Percentiles rank a stretch among this genome's conserved stretches.
These are phyloP conservation scores for Microbotryum intermedium DNA, from an alignment of 1,284 basidiomycete species.

Conservation along the genomic window DNA sequence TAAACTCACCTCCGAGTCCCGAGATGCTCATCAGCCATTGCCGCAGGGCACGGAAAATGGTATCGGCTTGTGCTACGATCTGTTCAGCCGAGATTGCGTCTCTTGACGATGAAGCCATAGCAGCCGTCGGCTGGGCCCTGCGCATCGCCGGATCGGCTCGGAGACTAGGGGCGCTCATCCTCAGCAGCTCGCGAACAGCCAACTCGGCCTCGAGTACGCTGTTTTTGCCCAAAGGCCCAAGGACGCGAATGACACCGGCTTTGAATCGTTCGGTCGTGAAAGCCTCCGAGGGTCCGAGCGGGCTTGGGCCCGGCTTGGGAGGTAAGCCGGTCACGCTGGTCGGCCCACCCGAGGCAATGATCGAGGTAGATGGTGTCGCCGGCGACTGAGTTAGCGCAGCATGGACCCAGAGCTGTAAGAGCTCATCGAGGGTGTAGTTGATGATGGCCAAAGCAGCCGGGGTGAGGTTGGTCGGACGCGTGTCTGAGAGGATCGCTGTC, in stretches of 20 bases:
- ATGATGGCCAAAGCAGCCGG: constrained; percentile 62
- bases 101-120: not conserved
- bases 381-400: constrained; percentile 65
- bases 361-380: not conserved
- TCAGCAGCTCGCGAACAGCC: constrained; percentile 37
- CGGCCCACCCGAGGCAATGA: not conserved
- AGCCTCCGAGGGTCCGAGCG: not conserved
- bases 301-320: not conserved
- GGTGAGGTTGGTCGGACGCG: constrained; percentile 75
- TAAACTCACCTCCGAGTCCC: constrained; percentile 12
- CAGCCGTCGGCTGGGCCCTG: not conserved
- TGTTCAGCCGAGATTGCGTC: not conserved
- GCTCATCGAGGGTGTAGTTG: constrained; percentile 80
- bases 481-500: constrained; percentile 78
- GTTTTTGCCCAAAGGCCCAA: constrained; percentile 75
- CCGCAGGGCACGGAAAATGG: constrained; percentile 14
- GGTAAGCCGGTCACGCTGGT: not conserved
- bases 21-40: constrained; percentile 18
- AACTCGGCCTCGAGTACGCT: constrained; percentile 86
- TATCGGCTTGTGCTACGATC: constrained; percentile 3
- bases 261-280: constrained; percentile 53
- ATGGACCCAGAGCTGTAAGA: constrained; percentile 63
- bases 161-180: not conserved
- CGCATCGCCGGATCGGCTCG: constrained; percentile 10
- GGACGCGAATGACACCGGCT: constrained; percentile 54